These are phyloP conservation scores for Globisporangium spiculum DNA, from an alignment of 352 stramenopile species.

Conservation along the genomic window DNA sequence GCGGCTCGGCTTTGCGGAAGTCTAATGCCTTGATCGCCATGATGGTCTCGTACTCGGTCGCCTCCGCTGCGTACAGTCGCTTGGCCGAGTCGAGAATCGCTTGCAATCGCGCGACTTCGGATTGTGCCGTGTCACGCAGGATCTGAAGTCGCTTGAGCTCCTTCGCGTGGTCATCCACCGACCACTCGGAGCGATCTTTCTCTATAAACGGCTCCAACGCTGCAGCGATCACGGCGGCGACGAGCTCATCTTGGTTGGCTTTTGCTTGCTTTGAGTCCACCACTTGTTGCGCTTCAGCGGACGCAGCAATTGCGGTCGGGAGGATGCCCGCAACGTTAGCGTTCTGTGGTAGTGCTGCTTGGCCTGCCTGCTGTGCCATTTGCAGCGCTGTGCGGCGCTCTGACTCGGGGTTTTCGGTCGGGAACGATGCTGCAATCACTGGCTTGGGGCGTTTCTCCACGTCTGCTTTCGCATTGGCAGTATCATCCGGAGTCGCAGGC, in stretches of 20 bases:
- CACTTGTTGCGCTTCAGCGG: not conserved
- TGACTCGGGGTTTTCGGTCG: not conserved
- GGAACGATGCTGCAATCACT: not conserved
- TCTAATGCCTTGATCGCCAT: slow-evolving; percentile 30
- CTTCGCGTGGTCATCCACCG: slow-evolving; percentile 16
- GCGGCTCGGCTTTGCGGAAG: slow-evolving; percentile 29
- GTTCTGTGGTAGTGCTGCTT: slow-evolving; percentile 1
- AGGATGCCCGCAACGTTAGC: not conserved
- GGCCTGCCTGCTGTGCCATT: slow-evolving; percentile 6
- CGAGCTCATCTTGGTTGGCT: slow-evolving; percentile 14
- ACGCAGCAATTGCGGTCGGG: not conserved
- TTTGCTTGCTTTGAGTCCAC: not conserved
- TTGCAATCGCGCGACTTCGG: slow-evolving; percentile 35
- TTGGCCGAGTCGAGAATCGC: slow-evolving; percentile 28
- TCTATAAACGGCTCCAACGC: slow-evolving; percentile 15
- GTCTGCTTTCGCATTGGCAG: not conserved
- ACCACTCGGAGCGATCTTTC: slow-evolving; percentile 19
- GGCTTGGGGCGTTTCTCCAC: not conserved
- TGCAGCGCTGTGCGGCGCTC: not conserved
- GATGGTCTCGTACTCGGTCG: slow-evolving; percentile 34
- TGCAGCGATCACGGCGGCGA: slow-evolving; percentile 13
- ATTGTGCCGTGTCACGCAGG: slow-evolving; percentile 33
- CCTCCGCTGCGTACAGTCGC: slow-evolving; percentile 31
- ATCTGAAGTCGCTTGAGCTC: slow-evolving; percentile 38
- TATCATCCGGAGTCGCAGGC: not conserved